Percentiles rank a stretch among this genome's conserved stretches.
Conservation (phyloP, 257 asterid species). For the Sherardia arvensis region DNA sequence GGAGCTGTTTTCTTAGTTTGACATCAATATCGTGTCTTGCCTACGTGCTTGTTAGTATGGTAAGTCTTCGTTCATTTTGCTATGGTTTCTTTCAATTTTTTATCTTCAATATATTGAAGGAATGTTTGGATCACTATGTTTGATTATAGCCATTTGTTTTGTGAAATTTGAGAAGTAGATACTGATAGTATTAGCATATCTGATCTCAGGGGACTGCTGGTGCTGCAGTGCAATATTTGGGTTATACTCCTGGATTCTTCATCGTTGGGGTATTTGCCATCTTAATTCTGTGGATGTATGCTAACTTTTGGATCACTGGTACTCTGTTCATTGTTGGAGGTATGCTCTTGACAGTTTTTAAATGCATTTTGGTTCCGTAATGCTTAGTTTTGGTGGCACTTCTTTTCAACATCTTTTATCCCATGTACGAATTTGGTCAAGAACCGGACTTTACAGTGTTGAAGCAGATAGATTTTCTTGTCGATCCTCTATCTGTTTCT, state of each 20-base stretch:
- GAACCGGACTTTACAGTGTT: not conserved
- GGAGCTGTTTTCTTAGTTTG: conserved; percentile 96
- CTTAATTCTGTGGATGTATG: conserved; percentile 92
- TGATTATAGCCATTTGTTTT: not conserved
- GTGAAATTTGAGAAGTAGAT: not conserved
- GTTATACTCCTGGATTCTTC: conserved; percentile 94
- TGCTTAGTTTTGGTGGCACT: not conserved
- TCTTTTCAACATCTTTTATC: not conserved
- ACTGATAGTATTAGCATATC: conserved; percentile 21
- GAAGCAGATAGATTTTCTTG: not conserved
- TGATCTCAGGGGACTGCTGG: conserved; percentile 86
- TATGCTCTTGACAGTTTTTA: conserved; percentile 24
- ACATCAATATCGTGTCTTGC: conserved; percentile 86
- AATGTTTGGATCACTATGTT: not conserved
- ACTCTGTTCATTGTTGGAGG: conserved; percentile 94
- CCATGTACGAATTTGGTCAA: not conserved
- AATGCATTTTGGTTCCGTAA: not conserved
- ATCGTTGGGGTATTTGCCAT: conserved; percentile 90
- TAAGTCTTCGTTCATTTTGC: conserved; percentile 24
- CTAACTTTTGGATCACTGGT: conserved; percentile 97
- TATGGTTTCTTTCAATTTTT: not conserved
- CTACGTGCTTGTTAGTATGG: conserved; percentile 94
- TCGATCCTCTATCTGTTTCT: not conserved
- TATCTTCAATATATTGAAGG: not conserved
- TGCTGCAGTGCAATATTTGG: conserved; percentile 86